A percentile compares a stretch with the other conserved stretches of the same genome.
phyloP scores from a whole-genome alignment of 2,329 filamentous ascomycete species.

The Akanthomyces uredinophilus region DNA sequence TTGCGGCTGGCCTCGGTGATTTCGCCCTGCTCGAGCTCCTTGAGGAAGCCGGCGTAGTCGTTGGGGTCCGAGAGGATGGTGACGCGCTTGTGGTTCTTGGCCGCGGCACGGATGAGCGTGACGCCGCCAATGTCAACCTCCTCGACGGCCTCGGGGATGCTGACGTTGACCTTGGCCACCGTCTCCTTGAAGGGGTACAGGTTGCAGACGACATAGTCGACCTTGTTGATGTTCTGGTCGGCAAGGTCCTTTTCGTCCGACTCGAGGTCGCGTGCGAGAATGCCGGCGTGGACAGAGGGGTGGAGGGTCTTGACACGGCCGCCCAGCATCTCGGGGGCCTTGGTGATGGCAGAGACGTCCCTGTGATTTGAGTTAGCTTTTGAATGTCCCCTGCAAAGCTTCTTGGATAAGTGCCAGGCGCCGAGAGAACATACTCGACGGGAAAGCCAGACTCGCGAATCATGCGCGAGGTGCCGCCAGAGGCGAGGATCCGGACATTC shows the following conservation, averaged over 20 bases:
- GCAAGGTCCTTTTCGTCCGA: constrained; percentile 96
- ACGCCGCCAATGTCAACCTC: constrained; percentile 99
- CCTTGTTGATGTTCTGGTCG: constrained; percentile 90
- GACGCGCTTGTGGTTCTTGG: constrained; percentile 95
- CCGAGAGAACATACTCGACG: constrained; percentile 66
- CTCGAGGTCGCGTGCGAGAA: constrained; percentile 88
- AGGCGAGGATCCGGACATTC: constrained; percentile 88
- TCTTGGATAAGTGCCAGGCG: background rate
- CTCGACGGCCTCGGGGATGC: constrained; percentile 92
- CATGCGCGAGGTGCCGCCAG: constrained; percentile 91
- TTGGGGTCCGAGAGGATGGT: constrained; percentile 91
- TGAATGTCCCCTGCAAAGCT: background rate
- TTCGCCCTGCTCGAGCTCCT: constrained; percentile 81
- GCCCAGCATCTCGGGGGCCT: constrained; percentile 93
- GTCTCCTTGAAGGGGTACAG: constrained; percentile 99
- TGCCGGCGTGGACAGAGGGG: constrained; percentile 84
- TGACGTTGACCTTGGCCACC: constrained; percentile 93
- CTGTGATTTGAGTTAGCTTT: constrained; percentile 38
- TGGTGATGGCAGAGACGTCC: constrained; percentile 95
- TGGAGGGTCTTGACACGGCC: constrained; percentile 87
- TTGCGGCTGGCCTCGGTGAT: constrained; percentile 82
- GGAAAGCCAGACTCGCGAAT: constrained; percentile 93
- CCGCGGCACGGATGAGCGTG: constrained; percentile 89
- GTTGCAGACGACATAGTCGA: constrained; percentile 96
- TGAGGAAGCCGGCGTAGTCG: constrained; percentile 91